phyloP scores from a whole-genome alignment of 1,139 yeast genomes.

The Candida sp. region DNA sequence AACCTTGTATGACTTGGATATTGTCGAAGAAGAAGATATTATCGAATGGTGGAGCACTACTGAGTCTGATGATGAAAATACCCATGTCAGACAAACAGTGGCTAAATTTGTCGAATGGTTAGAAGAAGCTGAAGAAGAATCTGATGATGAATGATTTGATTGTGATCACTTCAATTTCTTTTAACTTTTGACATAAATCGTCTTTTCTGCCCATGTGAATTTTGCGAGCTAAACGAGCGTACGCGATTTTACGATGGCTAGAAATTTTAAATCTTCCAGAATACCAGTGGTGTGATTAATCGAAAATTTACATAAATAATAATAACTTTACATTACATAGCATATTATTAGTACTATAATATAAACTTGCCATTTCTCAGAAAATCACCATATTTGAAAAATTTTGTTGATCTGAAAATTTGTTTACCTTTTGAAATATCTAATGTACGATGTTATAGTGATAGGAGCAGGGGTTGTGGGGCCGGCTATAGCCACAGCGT shows the following conservation, averaged over 20 bases:
- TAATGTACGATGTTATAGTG: constrained; percentile 57
- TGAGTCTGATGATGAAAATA: constrained; percentile 37
- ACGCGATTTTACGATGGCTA: not conserved
- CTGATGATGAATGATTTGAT: constrained; percentile 53
- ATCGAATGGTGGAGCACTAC: constrained; percentile 73
- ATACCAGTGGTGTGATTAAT: not conserved
- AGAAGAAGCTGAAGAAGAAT: constrained; percentile 72
- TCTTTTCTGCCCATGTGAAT: not conserved
- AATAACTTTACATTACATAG: not conserved
- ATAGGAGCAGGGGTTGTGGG: constrained; percentile 98
- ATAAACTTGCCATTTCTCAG: not conserved
- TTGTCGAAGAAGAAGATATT: constrained; percentile 78
- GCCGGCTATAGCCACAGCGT: constrained; percentile 85
- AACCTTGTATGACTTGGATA: constrained; percentile 73
- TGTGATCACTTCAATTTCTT: not conserved
- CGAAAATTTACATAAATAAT: not conserved
- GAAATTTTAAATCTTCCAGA: not conserved
- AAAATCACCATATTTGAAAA: not conserved
- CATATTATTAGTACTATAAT: not conserved
- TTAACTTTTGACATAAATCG: not conserved
- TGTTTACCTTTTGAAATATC: not conserved
- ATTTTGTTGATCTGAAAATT: not conserved
- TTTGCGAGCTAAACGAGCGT: not conserved
- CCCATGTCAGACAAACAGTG: constrained; percentile 52
- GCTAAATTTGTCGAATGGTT: constrained; percentile 85